These are phyloP conservation scores for Diplodia intermedia DNA, from an alignment of 2,329 filamentous ascomycete species.

Conservation along the genomic window DNA sequence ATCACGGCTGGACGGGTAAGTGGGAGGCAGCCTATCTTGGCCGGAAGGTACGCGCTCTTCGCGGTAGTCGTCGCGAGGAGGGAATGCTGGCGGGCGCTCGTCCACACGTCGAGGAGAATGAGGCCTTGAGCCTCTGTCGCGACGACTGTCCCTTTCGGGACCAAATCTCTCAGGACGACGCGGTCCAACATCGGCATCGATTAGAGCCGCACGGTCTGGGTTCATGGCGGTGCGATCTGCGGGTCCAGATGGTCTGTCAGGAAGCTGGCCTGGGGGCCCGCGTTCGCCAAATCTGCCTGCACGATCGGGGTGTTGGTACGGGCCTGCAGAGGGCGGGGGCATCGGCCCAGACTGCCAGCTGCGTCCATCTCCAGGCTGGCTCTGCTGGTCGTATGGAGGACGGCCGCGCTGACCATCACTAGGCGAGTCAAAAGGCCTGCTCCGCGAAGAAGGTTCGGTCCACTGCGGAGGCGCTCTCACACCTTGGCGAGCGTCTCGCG, in stretches of 20 bases:
- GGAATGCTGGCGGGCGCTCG: constrained; percentile 38
- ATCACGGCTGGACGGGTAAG: constrained; percentile 46
- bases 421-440: constrained; percentile 22
- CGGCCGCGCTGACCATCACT: constrained; percentile 34
- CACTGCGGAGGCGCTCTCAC: constrained; percentile 29
- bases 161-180: constrained; percentile 41
- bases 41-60: constrained; percentile 44
- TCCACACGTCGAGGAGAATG: constrained; percentile 44
- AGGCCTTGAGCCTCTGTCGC: constrained; percentile 42
- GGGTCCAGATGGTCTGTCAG: constrained; percentile 19
- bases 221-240: constrained; percentile 43
- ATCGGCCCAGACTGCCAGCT: constrained; percentile 27
- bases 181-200: constrained; percentile 43
- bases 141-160: constrained; percentile 40
- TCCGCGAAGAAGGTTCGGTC: constrained; percentile 22
- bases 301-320: constrained; percentile 29
- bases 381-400: constrained; percentile 43
- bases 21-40: constrained; percentile 37
- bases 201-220: constrained; percentile 51
- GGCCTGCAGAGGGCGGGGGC: constrained; percentile 27
- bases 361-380: constrained; percentile 35
- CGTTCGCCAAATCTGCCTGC: constrained; percentile 10
- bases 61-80: constrained; percentile 41
- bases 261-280: neutral
- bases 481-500: constrained; percentile 42